Evolutionary conservation across 2,329 filamentous ascomycete species (phyloP).

Genomic region (Fusarium sp.): DNA sequence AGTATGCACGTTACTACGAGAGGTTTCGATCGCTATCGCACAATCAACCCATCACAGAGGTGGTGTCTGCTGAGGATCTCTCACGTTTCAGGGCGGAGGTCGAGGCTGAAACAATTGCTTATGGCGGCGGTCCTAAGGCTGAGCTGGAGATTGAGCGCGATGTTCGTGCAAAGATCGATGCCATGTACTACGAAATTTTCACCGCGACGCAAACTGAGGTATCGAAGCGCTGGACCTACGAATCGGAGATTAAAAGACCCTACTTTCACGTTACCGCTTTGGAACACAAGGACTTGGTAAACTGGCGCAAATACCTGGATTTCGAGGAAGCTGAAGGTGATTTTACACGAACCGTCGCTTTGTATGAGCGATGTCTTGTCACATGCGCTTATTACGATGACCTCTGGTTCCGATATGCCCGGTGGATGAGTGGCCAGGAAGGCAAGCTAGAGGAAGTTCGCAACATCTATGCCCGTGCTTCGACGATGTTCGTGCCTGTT

Average conservation of each 20-base stretch:
- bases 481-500: conserved; percentile 86
- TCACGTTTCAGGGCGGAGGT: conserved; percentile 77
- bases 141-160: conserved; percentile 87
- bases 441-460: conserved; percentile 89
- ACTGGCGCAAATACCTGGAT: conserved; percentile 97
- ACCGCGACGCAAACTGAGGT: conserved; percentile 85
- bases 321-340: conserved; percentile 91
- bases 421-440: conserved; percentile 88
- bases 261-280: conserved; percentile 98
- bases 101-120: conserved; percentile 68
- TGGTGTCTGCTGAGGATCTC: conserved; percentile 75
- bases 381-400: conserved; percentile 96
- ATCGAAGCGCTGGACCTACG: conserved; percentile 92
- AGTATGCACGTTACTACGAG: conserved; percentile 95
- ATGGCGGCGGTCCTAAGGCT: conserved; percentile 64
- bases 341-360: conserved; percentile 76
- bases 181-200: conserved; percentile 83
- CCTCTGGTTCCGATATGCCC: conserved; percentile 96
- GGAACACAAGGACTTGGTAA: conserved; percentile 82
- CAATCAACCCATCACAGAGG: conserved; percentile 75
- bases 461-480: conserved; percentile 89
- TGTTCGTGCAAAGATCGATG: conserved; percentile 81
- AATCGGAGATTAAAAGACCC: conserved; percentile 92
- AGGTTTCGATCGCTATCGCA: conserved; percentile 83
- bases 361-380: conserved; percentile 94